Base-by-base conservation (phyloP, 1,284 basidiomycete species). In the Ustilago shanxiensis region DNA sequence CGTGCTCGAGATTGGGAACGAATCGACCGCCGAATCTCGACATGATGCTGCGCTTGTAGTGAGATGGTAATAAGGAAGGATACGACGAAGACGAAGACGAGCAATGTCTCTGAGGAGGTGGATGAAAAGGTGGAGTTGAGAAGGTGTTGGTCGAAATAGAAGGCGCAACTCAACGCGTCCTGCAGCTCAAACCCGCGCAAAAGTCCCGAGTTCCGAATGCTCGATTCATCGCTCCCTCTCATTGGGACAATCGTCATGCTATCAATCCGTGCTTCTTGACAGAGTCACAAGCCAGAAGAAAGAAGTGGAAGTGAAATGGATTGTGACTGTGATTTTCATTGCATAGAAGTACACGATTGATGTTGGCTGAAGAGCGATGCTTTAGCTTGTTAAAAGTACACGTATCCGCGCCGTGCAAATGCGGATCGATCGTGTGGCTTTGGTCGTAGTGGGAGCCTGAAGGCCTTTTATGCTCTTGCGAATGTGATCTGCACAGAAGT, bases 371-470 rank as follows among this genome's bases (percentile, higher is more conserved):
- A 35, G 41, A 47, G 45, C 35, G n/a, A 50, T 5, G 28, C 53
- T 35, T 14, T 16, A 35, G 10, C 20, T 1, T 47, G 10, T 53
- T 52, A 65, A 49, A 58, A 68, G 63, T 65, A 73, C 65, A 61
- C 62, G 55, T 49, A 73, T 73, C 62, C 71, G 66, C 66, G 66
- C 71, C 71, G 66, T 73, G 66, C 71, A 57, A 70, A 73, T 73
- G 71, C 71, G 71, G 62, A 73, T 73, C 66, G 58, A 59, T 26
- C 59, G 60, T 65, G 62, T 65, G 71, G 71, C 62, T 59, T 37
- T 41, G 35, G 28, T 28, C 26, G 26, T 16, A 49, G 47, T 28
- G 26, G 22, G 29, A 22, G 47, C 20, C 33, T 14, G 28, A 6
- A 26, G 11, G 24, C 24, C 5, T 20, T 22, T 50, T 39, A 76